Conservation (phyloP, 495 filamentous ascomycete species). For the Penicillium canescens region DNA sequence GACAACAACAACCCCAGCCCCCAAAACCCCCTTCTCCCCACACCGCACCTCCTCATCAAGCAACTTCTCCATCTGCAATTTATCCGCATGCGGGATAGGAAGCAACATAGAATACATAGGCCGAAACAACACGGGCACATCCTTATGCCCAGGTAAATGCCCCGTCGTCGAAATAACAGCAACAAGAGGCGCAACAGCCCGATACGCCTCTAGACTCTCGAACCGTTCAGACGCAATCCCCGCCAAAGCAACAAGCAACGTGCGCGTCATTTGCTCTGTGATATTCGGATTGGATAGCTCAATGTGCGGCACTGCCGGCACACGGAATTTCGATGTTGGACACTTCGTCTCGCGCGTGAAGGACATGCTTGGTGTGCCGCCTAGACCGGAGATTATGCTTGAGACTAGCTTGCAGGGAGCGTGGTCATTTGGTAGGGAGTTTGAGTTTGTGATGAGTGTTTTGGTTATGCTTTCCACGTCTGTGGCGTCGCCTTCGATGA, state of each 20-base stretch:
- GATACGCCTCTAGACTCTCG: constrained; percentile 7
- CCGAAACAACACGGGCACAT: constrained; percentile 34
- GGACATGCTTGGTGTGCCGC: constrained; percentile 21
- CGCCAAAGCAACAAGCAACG: constrained; percentile 29
- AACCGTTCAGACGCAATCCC: constrained; percentile 21
- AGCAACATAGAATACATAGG: constrained; percentile 36
- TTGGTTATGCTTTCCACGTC: constrained; percentile 33
- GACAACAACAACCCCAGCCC: constrained; percentile 30
- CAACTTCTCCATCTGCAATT: constrained; percentile 37
- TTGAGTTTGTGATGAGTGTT: constrained; percentile 19
- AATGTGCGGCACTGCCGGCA: constrained; percentile 18
- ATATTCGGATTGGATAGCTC: constrained; percentile 26
- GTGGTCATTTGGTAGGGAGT: neutral
- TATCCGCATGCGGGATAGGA: constrained; percentile 37
- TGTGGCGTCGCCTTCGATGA: constrained; percentile 50
- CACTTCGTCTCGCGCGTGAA: constrained; percentile 17
- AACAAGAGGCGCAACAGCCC: constrained; percentile 8
- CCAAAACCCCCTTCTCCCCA: constrained; percentile 15
- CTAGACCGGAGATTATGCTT: constrained; percentile 50
- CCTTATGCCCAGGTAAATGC: constrained; percentile 21
- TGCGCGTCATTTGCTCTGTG: constrained; percentile 22
- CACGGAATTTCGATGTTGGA: constrained; percentile 11
- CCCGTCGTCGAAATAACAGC: constrained; percentile 32
- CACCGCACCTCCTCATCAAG: constrained; percentile 8
- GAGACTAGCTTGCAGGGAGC: constrained; percentile 16